Base-by-base conservation (phyloP, 2,329 filamentous ascomycete species). In the Fusarium sp. region DNA sequence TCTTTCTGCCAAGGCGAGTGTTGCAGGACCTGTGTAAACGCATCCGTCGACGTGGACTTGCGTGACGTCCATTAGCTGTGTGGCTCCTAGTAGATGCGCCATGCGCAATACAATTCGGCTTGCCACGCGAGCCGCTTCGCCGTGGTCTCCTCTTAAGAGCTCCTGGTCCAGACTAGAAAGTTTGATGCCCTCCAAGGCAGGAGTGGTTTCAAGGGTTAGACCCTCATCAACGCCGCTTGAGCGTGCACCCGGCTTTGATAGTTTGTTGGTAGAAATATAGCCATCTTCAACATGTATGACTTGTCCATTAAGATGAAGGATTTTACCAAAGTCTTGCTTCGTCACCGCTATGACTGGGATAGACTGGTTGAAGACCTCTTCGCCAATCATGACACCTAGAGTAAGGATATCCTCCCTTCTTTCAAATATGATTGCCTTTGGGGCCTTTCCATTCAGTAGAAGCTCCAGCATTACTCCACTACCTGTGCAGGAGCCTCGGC, bases 401-500 rank as follows among this genome's bases (percentile, higher is more conserved):
- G 79, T 78, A 3, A 82, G 52, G 19, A 82, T 81, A n/a, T 76
- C 68, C 36, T 82, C 79, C 1, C 61, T 60, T 3, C 74, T 62
- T 29, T 75, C 67, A 33, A 82, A 81, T 0, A 82, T 61, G 14
- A 82, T 50, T 0, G 73, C 79, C 4, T 55, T 63, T 0, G 79
- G 80, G 0, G 70, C 75, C 9, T 68, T 73, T 1, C 69, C 69
- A 15, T 76, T 77, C 3, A 81, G 68, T 0, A 82, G 43, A 0
- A 81, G 61, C 58, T 82, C 78, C 6, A 82, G 60, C n/a, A 82
- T 72, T 2, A 78, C 75, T 1, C 72, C 73, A 13, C 79, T 82
- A 0, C 79, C 80, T 0, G 77, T 74, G 37, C 79, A 82, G 7
- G 80, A 82, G 2, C 80, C 79, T 17, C 79, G 75, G n/a, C 79